Evolutionary conservation across 257 asterid genomes (phyloP), one percentile per base, ranked within the genome.

Genomic region (Solanum piurae): DNA sequence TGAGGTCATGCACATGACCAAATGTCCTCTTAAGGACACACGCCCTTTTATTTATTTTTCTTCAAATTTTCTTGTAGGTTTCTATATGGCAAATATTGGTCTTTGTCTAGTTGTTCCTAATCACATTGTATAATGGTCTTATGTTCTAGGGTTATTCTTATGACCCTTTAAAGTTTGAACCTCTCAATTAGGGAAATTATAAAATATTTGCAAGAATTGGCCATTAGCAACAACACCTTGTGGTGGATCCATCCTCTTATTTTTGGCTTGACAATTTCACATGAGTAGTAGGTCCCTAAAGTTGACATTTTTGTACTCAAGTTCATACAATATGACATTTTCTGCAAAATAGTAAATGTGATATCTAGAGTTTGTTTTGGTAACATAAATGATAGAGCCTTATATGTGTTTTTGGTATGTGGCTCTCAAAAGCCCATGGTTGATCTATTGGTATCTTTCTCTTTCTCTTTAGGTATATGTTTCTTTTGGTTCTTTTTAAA

Each of bases 221-320:
- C 23, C 36, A 29, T 73, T 34, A 80, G 27, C 18, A 46, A 16
- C 66, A 46, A 6, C 11, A 27, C 27, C 68, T 27, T 44, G 68
- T 80, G 40, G 66, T 46, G 85, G 85, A 80, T 14, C 85, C 40
- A 80, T 80, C 40, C 40, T 75, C 83, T 27, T 14, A 79, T 79
- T 79, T 7, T 79, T 79, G 38, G 37, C 62, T 25, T 44, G 85
- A 44, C 85, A 79, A 79, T 79, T 79, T 79, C 85, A 44, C 40
- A 79, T 79, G 85, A 79, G 38, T 13, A 25, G 66, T 75, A 74
- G 83, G 89, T 86, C 90, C 20, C 72, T 44, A 27, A 77, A 89
- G 52, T 73, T 49, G 62, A 89, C 73, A 74, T 64, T 60, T 86
- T 64, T 73, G 52, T 55, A 75, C 68, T 72, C 72, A 49, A 29